Conservation (phyloP, 2,329 filamentous ascomycete genomes). For the Colletotrichum spaethianum region DNA sequence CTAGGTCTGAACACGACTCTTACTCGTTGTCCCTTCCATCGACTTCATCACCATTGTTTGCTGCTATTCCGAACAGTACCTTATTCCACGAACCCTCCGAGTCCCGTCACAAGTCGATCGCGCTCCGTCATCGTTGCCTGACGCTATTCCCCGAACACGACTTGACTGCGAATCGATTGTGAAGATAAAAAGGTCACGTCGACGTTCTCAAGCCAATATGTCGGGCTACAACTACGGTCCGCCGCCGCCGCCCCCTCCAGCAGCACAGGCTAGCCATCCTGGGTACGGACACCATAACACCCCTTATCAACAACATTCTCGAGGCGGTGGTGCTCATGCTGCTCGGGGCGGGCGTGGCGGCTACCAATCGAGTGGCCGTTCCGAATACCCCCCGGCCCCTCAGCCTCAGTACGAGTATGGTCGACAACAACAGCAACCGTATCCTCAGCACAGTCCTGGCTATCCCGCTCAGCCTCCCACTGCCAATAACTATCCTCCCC, state of each 20-base stretch:
- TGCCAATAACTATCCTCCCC: slow-evolving; percentile 54
- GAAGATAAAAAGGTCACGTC: slow-evolving; percentile 5
- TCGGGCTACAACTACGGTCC: slow-evolving; percentile 69
- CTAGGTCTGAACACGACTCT: background rate
- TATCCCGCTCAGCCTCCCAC: slow-evolving; percentile 53
- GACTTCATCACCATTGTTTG: background rate
- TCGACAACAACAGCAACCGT: slow-evolving; percentile 55
- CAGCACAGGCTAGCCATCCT: slow-evolving; percentile 49
- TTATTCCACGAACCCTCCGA: background rate
- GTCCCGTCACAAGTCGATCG: background rate
- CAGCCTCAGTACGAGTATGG: slow-evolving; percentile 61
- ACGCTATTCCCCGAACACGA: background rate
- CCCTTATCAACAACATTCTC: slow-evolving; percentile 54
- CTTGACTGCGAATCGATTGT: background rate
- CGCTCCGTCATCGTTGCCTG: background rate
- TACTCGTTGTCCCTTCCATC: background rate
- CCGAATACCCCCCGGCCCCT: slow-evolving; percentile 57
- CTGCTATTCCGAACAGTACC: background rate
- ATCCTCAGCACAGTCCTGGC: slow-evolving; percentile 45
- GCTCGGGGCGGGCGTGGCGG: slow-evolving; percentile 57
- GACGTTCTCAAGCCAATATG: slow-evolving; percentile 51
- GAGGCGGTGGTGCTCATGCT: slow-evolving; percentile 52
- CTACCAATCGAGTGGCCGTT: slow-evolving; percentile 54
- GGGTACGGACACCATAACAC: slow-evolving; percentile 57
- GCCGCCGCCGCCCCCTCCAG: slow-evolving; percentile 62